phyloP scores from a whole-genome alignment of 805 yeast genomes.

The Barnettozyma vustinii region DNA sequence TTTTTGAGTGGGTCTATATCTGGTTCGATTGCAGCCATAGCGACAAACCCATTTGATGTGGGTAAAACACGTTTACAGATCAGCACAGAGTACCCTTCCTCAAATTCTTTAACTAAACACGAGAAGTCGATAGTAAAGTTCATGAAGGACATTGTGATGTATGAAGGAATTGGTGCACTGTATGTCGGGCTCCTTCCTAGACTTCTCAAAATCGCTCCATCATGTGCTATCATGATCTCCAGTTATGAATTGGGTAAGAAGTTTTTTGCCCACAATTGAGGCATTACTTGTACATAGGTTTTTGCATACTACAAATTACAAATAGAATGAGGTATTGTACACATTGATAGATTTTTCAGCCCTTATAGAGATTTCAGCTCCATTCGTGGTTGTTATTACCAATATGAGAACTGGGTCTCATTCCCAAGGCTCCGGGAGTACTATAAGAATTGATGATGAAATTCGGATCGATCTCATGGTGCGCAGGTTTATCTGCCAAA shows the following conservation, averaged over 20 bases:
- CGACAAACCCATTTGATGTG: constrained; percentile 94
- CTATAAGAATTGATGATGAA: constrained; percentile 19
- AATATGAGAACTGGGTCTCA: constrained; percentile 13
- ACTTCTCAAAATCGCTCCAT: constrained; percentile 87
- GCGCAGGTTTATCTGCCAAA: background rate
- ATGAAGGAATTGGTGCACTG: constrained; percentile 80
- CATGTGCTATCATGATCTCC: constrained; percentile 98
- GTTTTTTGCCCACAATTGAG: constrained; percentile 29
- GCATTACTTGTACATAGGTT: background rate
- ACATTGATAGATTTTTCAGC: too few relatives aligned
- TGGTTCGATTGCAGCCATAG: constrained; percentile 79
- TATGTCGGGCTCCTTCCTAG: constrained; percentile 86
- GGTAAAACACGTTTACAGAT: constrained; percentile 92
- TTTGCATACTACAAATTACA: too few relatives aligned
- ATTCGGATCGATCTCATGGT: constrained; percentile 2
- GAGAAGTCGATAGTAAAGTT: constrained; percentile 61
- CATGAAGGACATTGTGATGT: constrained; percentile 53
- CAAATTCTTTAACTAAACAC: constrained; percentile 9
- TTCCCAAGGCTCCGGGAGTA: constrained; percentile 18
- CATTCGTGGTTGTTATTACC: constrained; percentile 17
- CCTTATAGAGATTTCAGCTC: constrained; percentile 4
- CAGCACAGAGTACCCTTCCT: constrained; percentile 23
- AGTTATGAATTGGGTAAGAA: constrained; percentile 87
- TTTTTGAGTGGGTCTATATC: constrained; percentile 80
- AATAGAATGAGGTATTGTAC: background rate